Base-by-base conservation (phyloP, 306 rosid species). In the Citrullus mucosospermus region DNA sequence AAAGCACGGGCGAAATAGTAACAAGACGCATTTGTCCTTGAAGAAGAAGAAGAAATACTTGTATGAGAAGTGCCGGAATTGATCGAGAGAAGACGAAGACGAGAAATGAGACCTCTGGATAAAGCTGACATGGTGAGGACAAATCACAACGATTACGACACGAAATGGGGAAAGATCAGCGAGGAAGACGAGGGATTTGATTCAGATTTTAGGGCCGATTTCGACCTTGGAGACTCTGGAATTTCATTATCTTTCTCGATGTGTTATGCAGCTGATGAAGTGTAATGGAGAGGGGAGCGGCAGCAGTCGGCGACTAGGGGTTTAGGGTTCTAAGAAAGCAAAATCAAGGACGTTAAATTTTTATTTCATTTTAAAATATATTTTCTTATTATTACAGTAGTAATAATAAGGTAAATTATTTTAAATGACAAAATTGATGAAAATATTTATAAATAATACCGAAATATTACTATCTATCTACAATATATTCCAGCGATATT, bases 81-180 rank as follows among this genome's bases (percentile, higher is more conserved):
- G 63, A 75, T 70, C 0, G 91, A 43, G 22, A 86, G 43, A 59
- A 78, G 76, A 51, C 85, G 91, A 22, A 89, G 81, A 58, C 92
- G 92, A 83, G 88, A 84, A 84, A 87, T 79, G 62, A 90, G 83
- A 85, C 95, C 88, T 86, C 91, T 89, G 22, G 94, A 85, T 67
- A 88, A 76, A 68, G 93, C 91, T 77, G 88, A 79, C 98, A 91
- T 93, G 76, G 88, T 84, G 15, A 32, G 28, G n/a, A 30, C 53
- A 25, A 32, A 57, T 77, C 57, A 20, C 57, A 28, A 3, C 20
- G 58, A 25, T 48, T 46, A 4, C 2, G 41, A 48, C 14, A 0
- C 13, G 3, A 43, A 43, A 10, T 44, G 6, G 25, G 55, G 9
- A 13, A 13, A 41, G 1, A 7, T 28, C 1, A 44, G 20, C 11